Evolutionary conservation across 352 stramenopile genomes (phyloP).

Genomic region (Stramenopiles sp.): DNA sequence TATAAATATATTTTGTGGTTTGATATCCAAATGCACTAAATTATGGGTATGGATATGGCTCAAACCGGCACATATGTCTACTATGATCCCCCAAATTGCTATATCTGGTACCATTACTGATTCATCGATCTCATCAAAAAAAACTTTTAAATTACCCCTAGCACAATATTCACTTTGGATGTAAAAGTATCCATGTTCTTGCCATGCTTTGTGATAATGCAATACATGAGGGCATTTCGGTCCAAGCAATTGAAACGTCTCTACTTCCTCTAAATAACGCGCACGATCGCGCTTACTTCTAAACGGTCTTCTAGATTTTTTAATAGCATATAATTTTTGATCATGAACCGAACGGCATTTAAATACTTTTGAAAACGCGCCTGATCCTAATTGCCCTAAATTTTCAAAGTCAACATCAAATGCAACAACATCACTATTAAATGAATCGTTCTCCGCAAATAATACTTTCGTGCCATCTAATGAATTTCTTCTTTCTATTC

Average conservation of each 20-base stretch:
- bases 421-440: not conserved
- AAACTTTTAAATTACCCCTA: slow-evolving; percentile 51
- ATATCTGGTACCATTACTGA: slow-evolving; percentile 29
- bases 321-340: slow-evolving; percentile 36
- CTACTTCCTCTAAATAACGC: slow-evolving; percentile 31
- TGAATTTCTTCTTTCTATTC: slow-evolving; percentile 10
- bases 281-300: slow-evolving; percentile 47
- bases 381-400: slow-evolving; percentile 36
- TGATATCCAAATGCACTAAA: slow-evolving; percentile 85
- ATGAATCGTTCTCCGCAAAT: not conserved
- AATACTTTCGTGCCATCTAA: slow-evolving; percentile 14
- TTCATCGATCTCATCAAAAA: slow-evolving; percentile 24
- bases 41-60: slow-evolving; percentile 57
- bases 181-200: slow-evolving; percentile 66
- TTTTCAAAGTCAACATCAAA: slow-evolving; percentile 35
- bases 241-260: slow-evolving; percentile 28
- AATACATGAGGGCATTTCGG: slow-evolving; percentile 57
- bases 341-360: slow-evolving; percentile 27
- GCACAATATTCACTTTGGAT: slow-evolving; percentile 80
- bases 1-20: slow-evolving; percentile 86
- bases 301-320: slow-evolving; percentile 48
- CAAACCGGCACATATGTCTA: slow-evolving; percentile 44
- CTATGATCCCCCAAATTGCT: slow-evolving; percentile 44
- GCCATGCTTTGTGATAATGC: slow-evolving; percentile 78
- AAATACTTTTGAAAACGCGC: slow-evolving; percentile 41